A percentile compares a stretch with the other conserved stretches of the same genome.
These are phyloP conservation scores for Pelagophyceae sp. DNA, from an alignment of 352 stramenopile species.

Conservation along the genomic window DNA sequence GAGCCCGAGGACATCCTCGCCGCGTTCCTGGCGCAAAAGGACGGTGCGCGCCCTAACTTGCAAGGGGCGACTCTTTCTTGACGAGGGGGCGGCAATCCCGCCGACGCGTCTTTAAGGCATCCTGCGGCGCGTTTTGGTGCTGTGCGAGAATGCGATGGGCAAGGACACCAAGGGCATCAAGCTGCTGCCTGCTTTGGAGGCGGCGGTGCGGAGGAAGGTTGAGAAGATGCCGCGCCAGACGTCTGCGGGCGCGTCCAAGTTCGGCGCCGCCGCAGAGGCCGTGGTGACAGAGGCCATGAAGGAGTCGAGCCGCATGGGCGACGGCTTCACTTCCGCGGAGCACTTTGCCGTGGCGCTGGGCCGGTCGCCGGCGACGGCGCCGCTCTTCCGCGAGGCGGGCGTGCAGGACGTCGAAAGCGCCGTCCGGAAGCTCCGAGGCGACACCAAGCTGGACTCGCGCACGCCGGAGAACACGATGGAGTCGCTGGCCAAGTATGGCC, in stretches of 20 bases:
- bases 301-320: not conserved
- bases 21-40: not conserved
- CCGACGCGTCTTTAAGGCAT: no score
- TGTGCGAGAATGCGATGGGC: not conserved
- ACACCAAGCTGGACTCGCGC: conserved; percentile 57
- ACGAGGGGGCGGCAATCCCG: no score
- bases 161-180: not conserved
- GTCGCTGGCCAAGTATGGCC: conserved; percentile 83
- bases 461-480: conserved; percentile 80
- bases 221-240: not conserved
- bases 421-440: conserved; percentile 52
- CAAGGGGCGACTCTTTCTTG: no score
- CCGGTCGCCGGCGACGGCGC: not conserved
- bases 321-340: not conserved
- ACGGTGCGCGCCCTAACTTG: no score
- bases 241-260: not conserved
- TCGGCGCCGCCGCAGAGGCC: not conserved
- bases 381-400: conserved; percentile 56
- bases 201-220: not conserved
- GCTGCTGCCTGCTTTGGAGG: not conserved
- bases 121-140: not conserved
- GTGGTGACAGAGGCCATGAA: not conserved
- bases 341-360: conserved; percentile 13
- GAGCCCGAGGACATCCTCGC: conserved; percentile 12
- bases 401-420: conserved; percentile 59